Evolutionary conservation across 441 rosid genomes (phyloP).

Genomic region (Pelargonium myrrhifolium): DNA sequence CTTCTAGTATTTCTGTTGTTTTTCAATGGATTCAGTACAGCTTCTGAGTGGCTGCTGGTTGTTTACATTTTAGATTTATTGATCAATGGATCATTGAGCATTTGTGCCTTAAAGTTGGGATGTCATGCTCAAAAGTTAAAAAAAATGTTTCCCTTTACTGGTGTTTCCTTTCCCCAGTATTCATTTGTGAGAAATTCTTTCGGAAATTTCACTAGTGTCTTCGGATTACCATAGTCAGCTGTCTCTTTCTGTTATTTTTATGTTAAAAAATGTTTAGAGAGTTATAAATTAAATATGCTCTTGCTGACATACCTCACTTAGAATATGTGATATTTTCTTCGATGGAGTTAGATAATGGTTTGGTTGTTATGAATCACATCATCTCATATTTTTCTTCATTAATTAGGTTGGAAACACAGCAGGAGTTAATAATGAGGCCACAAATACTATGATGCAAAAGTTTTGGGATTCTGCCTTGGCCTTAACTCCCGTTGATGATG

Average conservation of each 20-base stretch:
- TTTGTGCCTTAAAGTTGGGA: too few species aligned
- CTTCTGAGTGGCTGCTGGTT: too few species aligned
- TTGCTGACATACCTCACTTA: neutral
- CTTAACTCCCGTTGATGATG: conserved; percentile 59
- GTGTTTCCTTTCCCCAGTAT: neutral
- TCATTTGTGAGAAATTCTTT: neutral
- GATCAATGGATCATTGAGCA: too few species aligned
- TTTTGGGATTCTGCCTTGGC: conserved; percentile 99
- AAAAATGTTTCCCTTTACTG: too few species aligned
- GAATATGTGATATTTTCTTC: neutral
- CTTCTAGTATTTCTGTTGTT: too few species aligned
- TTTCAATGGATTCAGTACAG: too few species aligned
- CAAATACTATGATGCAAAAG: conserved; percentile 85
- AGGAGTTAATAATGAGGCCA: conserved; percentile 62
- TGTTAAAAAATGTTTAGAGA: neutral
- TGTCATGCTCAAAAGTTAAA: too few species aligned
- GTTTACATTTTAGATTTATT: too few species aligned
- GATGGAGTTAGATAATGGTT: neutral
- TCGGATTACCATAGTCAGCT: neutral
- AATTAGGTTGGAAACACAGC: conserved; percentile 67
- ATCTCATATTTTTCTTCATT: conserved; percentile 16
- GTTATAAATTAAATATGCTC: neutral
- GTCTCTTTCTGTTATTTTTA: neutral
- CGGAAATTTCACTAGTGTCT: neutral
- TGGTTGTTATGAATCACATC: neutral